phyloP scores from a whole-genome alignment of 176 grass and related monocot genomes.

The Themeda triandra region DNA sequence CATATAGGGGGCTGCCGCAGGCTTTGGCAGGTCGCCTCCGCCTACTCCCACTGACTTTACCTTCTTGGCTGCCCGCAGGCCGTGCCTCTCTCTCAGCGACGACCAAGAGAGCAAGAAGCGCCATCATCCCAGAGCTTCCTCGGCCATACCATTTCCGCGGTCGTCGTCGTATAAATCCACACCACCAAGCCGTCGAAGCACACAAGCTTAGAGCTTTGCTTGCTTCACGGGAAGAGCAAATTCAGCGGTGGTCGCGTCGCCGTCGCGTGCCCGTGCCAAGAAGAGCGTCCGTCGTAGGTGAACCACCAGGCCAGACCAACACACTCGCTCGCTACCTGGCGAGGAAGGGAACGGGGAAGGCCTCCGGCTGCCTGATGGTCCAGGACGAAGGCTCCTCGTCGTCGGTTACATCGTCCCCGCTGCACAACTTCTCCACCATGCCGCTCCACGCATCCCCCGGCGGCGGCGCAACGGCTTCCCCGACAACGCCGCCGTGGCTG shows the following conservation, averaged over 20 bases:
- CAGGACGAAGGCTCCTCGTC: conserved; percentile 74
- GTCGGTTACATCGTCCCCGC: conserved; percentile 69
- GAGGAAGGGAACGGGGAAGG: too few species aligned
- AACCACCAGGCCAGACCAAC: too few species aligned
- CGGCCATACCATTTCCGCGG: neutral
- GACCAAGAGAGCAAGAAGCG: neutral
- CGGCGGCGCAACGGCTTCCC: neutral
- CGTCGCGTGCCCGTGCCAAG: too few species aligned
- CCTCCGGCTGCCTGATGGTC: conserved; percentile 41
- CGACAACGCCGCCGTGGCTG: conserved; percentile 34
- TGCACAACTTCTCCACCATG: conserved; percentile 77
- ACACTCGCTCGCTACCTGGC: too few species aligned
- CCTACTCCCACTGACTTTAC: conserved; percentile 16
- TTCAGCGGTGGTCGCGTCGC: neutral
- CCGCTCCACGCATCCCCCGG: conserved; percentile 38
- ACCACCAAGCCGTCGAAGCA: neutral
- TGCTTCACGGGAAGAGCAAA: neutral
- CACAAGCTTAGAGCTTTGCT: neutral
- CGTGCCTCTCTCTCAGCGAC: neutral
- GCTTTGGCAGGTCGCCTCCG: conserved; percentile 17
- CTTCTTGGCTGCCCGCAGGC: neutral
- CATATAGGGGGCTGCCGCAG: neutral
- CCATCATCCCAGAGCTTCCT: neutral
- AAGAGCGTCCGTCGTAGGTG: too few species aligned
- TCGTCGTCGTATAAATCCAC: conserved; percentile 13